phyloP scores from a whole-genome alignment of 1,284 basidiomycete species.

The Boletus semigastroideus region DNA sequence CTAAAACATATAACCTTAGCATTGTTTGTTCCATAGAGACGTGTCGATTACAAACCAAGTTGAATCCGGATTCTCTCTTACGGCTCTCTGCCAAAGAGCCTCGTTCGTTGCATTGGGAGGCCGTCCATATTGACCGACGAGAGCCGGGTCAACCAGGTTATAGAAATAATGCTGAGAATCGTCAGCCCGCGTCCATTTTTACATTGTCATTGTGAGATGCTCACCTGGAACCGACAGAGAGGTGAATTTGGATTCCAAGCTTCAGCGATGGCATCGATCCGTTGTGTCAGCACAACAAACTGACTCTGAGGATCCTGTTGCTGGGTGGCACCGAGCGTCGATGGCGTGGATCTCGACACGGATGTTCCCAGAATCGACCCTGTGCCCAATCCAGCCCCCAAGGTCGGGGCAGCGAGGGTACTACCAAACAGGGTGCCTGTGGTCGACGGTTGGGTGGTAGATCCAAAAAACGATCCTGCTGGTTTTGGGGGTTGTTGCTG shows the following conservation, averaged over 20 bases:
- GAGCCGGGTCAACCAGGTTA: conserved; percentile 78
- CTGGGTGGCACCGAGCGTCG: conserved; percentile 36
- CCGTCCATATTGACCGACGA: conserved; percentile 69
- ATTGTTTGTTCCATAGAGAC: background rate
- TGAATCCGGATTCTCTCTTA: conserved; percentile 82
- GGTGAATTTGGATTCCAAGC: conserved; percentile 74
- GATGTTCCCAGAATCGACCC: conserved; percentile 27
- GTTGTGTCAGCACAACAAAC: conserved; percentile 54
- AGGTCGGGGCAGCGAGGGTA: conserved; percentile 33
- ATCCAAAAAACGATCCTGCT: conserved; percentile 36
- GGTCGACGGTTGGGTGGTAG: conserved; percentile 26
- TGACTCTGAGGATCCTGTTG: conserved; percentile 60
- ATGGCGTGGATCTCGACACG: conserved; percentile 23
- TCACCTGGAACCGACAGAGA: conserved; percentile 80
- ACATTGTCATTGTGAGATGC: conserved; percentile 18
- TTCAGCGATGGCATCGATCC: conserved; percentile 65
- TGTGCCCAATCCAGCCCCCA: conserved; percentile 19
- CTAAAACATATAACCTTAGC: conserved; percentile 40
- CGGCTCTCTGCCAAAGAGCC: conserved; percentile 76
- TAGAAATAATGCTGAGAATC: conserved; percentile 73
- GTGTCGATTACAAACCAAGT: conserved; percentile 53
- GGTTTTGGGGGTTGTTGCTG: conserved; percentile 30
- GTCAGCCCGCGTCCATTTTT: conserved; percentile 4
- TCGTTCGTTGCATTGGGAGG: conserved; percentile 77
- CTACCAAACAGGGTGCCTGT: conserved; percentile 35